phyloP scores from a whole-genome alignment of 345 rosid species.

The Corchorus olitorius region DNA sequence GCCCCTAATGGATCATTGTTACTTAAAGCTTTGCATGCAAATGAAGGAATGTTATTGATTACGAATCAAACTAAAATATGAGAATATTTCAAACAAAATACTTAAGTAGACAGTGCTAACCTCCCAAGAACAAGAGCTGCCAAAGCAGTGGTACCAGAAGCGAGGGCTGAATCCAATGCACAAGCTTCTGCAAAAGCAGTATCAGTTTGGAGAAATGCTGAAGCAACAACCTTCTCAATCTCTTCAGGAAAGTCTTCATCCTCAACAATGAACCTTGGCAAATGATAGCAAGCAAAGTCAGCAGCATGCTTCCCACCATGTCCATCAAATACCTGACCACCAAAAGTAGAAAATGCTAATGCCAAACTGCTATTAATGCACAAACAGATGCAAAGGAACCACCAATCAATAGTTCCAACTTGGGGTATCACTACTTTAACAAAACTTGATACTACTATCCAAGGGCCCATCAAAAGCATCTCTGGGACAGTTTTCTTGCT shows the following conservation, averaged over 20 bases:
- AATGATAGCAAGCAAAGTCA: conserved; percentile 30
- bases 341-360: conserved; percentile 3
- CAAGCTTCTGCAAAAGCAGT: conserved; percentile 55
- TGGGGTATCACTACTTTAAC: not conserved
- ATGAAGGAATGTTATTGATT: not conserved
- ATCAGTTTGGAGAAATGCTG: conserved; percentile 86
- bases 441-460: not conserved
- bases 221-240: conserved; percentile 65
- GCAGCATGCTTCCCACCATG: conserved; percentile 97
- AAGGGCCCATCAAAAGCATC: not conserved
- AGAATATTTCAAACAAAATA: not conserved
- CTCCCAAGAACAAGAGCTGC: conserved; percentile 82
- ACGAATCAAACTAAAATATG: not conserved
- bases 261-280: conserved; percentile 64
- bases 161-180: conserved; percentile 56
- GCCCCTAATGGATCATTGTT: not conserved
- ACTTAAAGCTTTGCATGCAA: not conserved
- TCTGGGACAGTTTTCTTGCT: not conserved
- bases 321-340: conserved; percentile 72
- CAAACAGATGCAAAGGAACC: not conserved
- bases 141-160: conserved; percentile 91
- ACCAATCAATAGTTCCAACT: not conserved
- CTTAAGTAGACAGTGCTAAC: conserved; percentile 36
- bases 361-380: not conserved
- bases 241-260: conserved; percentile 71